Evolutionary conservation across 2,329 filamentous ascomycete genomes (phyloP), one percentile per base, ranked within the genome.

Genomic region (Scedosporium apiospermum): DNA sequence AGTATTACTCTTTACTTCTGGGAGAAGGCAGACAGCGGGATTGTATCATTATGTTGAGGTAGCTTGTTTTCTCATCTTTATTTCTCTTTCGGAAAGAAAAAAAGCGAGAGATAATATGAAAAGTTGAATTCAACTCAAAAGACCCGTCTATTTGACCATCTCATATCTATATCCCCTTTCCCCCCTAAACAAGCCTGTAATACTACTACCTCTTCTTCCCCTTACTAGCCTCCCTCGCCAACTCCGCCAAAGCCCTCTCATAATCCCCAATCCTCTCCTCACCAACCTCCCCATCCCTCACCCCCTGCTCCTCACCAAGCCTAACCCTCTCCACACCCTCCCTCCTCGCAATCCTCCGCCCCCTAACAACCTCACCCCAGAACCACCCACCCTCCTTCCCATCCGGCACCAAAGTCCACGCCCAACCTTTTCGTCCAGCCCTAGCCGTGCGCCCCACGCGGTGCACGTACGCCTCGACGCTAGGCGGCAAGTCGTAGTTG

Each of bases 401-500:
- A 68, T 92, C 88, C 3, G 87, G 88, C 58, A 96, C 87, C 12
- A 99, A 76, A 0, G 92, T 96, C 90, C 92, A 96, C 0, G 93
- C 91, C 58, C 86, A 81, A 1, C 93, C 93, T 1, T 76, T 67
- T 62, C 86, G 85, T 1, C 89, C 91, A 0, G 91, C 95, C 71
- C 93, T 83, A 0, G 93, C 93, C 0, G 93, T 97, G 63, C 95
- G 86, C 44, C 95, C 93, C 1, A 97, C 91, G 49, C 95, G 88
- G 73, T 98, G 95, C 4, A 98, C 87, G 69, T 98, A 98, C 26
- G 87, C 88, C 5, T 88, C 89, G 41, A 92, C 78, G 69, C 88
- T 93, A 4, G 86, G 82, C 0, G 93, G 93, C 60, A 97, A 82
- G 72, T 97, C 93, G 78, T 98, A 98, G 76, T 96, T 97, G 74